These are phyloP conservation scores for Trichophyton verrucosum DNA, from an alignment of 2,329 filamentous ascomycete genomes.

Conservation along the genomic window DNA sequence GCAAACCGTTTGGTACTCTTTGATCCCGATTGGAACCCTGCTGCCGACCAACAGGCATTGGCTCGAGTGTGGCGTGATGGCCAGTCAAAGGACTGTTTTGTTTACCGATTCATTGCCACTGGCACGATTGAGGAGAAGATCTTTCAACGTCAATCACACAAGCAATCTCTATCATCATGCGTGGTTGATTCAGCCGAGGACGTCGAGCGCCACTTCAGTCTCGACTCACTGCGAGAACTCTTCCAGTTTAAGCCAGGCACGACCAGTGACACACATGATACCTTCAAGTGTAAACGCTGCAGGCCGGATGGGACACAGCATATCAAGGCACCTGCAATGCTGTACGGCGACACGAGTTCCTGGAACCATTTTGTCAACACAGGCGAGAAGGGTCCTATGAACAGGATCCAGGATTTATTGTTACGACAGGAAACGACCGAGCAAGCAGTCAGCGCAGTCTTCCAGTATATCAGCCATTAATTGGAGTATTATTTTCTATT, in stretches of 20 bases:
- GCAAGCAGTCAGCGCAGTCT: constrained; percentile 78
- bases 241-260: constrained; percentile 86
- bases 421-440: constrained; percentile 73
- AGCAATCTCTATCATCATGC: constrained; percentile 89
- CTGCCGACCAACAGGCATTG: constrained; percentile 90
- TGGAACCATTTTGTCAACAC: constrained; percentile 96
- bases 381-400: constrained; percentile 52
- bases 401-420: constrained; percentile 78
- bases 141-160: constrained; percentile 96
- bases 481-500: background rate
- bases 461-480: constrained; percentile 94
- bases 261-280: constrained; percentile 88
- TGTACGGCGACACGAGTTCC: constrained; percentile 96
- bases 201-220: constrained; percentile 88
- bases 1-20: constrained; percentile 92
- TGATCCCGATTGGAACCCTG: constrained; percentile 96
- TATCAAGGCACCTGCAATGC: constrained; percentile 83
- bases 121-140: constrained; percentile 99
- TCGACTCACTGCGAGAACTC: constrained; percentile 79
- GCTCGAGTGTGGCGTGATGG: constrained; percentile 98
- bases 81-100: constrained; percentile 98
- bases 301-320: constrained; percentile 74
- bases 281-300: constrained; percentile 96
- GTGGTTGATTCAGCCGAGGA: constrained; percentile 96
- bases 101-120: constrained; percentile 97